These are phyloP conservation scores for Protomyces inundatus DNA, from an alignment of 1,139 yeast genomes.

Conservation along the genomic window DNA sequence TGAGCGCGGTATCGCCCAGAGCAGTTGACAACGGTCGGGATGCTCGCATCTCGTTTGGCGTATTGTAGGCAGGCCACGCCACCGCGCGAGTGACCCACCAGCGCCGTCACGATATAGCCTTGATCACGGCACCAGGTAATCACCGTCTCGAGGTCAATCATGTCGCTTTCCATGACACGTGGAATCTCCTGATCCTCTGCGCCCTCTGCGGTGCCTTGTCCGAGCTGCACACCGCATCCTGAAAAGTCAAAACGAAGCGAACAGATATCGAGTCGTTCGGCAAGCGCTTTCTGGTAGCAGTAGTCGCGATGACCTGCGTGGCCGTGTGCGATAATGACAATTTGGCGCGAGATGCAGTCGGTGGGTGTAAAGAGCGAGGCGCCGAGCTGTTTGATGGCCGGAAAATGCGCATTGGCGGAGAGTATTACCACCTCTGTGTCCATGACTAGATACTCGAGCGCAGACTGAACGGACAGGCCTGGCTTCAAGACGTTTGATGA, in stretches of 20 bases:
- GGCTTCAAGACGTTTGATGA: no score
- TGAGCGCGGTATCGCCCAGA: slow-evolving; percentile 53
- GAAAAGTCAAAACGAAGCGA: slow-evolving; percentile 77
- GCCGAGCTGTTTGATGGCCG: slow-evolving; percentile 1
- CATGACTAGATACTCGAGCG: neutral
- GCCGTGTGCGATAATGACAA: slow-evolving; percentile 19
- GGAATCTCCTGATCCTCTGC: slow-evolving; percentile 54
- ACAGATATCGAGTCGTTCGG: slow-evolving; percentile 47
- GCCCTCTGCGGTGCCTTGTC: slow-evolving; percentile 4
- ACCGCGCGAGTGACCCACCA: slow-evolving; percentile 74
- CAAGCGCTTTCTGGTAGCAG: slow-evolving; percentile 21
- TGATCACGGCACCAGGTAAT: slow-evolving; percentile 32
- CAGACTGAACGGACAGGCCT: no score
- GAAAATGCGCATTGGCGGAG: neutral
- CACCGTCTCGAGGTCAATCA: slow-evolving; percentile 43
- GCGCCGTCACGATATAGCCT: slow-evolving; percentile 37
- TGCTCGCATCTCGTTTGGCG: slow-evolving; percentile 42
- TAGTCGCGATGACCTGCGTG: slow-evolving; percentile 42
- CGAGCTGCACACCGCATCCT: slow-evolving; percentile 71
- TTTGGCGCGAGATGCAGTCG: neutral
- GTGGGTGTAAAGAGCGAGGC: slow-evolving; percentile 11
- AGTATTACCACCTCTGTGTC: slow-evolving; percentile 7
- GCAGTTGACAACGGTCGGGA: slow-evolving; percentile 67
- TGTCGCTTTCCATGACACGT: slow-evolving; percentile 57
- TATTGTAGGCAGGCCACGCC: slow-evolving; percentile 16